Evolutionary conservation across 2,329 filamentous ascomycete genomes (phyloP).

Genomic region (Xylaria digitata): DNA sequence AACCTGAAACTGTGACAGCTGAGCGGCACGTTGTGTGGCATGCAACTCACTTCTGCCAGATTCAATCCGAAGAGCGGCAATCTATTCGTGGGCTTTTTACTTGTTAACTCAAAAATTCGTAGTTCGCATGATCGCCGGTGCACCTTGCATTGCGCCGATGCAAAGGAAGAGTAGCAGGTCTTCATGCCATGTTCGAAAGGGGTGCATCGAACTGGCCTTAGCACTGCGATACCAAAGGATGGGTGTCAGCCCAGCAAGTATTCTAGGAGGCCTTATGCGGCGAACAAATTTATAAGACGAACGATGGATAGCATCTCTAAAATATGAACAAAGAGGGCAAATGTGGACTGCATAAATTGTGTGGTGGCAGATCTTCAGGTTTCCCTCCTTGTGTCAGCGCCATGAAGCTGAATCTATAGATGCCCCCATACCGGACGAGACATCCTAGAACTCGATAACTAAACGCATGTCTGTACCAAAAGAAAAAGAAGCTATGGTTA

Average conservation of each 20-base stretch:
- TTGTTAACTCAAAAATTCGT: not conserved
- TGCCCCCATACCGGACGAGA: not conserved
- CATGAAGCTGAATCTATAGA: not conserved
- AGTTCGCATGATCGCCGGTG: slow-evolving; percentile 12
- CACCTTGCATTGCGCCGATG: slow-evolving; percentile 19
- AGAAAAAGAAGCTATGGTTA: not conserved
- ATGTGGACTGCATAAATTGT: not conserved
- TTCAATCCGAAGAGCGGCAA: slow-evolving; percentile 12
- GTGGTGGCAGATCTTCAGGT: slow-evolving; percentile 3
- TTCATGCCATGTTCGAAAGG: slow-evolving; percentile 16
- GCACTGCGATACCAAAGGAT: not conserved
- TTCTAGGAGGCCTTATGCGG: not conserved
- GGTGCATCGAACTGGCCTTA: not conserved
- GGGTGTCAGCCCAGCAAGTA: not conserved
- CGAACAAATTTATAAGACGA: not conserved
- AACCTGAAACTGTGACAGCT: slow-evolving; percentile 35
- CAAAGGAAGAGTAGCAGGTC: slow-evolving; percentile 5
- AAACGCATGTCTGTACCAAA: not conserved
- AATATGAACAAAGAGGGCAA: not conserved
- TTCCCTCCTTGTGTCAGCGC: not conserved
- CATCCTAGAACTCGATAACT: not conserved
- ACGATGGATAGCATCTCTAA: not conserved
- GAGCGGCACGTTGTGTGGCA: slow-evolving; percentile 22
- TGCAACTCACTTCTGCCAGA: slow-evolving; percentile 1
- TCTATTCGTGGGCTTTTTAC: not conserved